These are phyloP conservation scores for Trichoderma guizhouense DNA, from an alignment of 2,329 filamentous ascomycete species.

Conservation along the genomic window DNA sequence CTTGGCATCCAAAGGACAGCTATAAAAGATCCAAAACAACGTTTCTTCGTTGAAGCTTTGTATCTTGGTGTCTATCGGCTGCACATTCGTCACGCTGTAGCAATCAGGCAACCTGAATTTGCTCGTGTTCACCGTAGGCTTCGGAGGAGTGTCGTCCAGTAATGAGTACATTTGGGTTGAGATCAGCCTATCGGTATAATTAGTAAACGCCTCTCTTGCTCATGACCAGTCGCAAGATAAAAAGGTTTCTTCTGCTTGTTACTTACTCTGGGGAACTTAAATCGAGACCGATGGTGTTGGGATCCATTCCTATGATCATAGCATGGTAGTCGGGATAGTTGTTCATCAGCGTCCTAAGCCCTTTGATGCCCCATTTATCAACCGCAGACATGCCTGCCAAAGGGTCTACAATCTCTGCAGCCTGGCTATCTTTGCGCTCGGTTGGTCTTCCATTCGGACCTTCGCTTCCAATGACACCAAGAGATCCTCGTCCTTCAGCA, in stretches of 20 bases:
- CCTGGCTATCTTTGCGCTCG: conserved; percentile 41
- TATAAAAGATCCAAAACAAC: conserved; percentile 68
- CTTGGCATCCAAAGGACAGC: conserved; percentile 59
- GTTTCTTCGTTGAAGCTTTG: conserved; percentile 66
- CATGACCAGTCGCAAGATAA: not conserved
- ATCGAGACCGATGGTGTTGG: conserved; percentile 55
- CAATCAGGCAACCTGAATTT: conserved; percentile 61
- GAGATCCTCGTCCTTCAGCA: conserved; percentile 38
- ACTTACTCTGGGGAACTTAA: conserved; percentile 56
- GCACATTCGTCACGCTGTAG: conserved; percentile 64
- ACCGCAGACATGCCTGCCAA: conserved; percentile 58
- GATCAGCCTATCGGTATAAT: conserved; percentile 41
- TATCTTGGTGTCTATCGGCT: conserved; percentile 63
- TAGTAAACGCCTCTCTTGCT: not conserved
- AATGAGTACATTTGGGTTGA: conserved; percentile 60
- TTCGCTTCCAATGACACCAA: conserved; percentile 49
- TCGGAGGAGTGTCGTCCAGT: conserved; percentile 57
- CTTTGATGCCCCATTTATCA: conserved; percentile 65
- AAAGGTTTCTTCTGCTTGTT: no score
- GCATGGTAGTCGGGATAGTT: conserved; percentile 62
- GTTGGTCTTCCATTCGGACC: conserved; percentile 37
- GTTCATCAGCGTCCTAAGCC: conserved; percentile 60
- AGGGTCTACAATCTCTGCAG: conserved; percentile 51
- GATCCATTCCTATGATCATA: conserved; percentile 58
- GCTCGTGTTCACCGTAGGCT: conserved; percentile 49